phyloP scores from a whole-genome alignment of 192 early-diverging fungal genomes.

The Umbelopsis sp. region DNA sequence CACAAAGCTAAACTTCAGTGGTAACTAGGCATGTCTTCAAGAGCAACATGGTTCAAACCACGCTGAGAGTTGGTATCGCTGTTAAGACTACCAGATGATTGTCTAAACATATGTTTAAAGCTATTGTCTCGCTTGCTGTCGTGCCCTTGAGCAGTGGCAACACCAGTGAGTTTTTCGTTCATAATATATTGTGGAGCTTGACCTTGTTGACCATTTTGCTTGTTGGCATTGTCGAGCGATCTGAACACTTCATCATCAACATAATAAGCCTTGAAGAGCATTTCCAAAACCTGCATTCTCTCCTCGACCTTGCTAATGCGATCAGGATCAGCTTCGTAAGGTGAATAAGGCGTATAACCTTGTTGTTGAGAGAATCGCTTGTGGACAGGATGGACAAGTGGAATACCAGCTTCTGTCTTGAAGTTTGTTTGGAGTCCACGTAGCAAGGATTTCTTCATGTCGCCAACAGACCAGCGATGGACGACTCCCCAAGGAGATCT shows the following conservation, averaged over 20 bases:
- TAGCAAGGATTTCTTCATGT: conserved; percentile 31
- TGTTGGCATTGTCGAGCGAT: conserved; percentile 35
- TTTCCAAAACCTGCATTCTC: conserved; percentile 37
- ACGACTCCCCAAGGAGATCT: conserved; percentile 38
- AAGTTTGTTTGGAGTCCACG: conserved; percentile 37
- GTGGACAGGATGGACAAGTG: conserved; percentile 39
- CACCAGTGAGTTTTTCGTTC: conserved; percentile 10
- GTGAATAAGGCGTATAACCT: conserved; percentile 6
- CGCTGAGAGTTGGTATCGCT: conserved; percentile 29
- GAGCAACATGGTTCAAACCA: conserved; percentile 24
- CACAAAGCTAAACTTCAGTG: neutral
- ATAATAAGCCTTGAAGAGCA: conserved; percentile 41
- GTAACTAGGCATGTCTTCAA: conserved; percentile 20
- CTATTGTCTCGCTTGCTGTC: conserved; percentile 21
- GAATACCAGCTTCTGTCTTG: conserved; percentile 38
- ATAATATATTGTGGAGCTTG: neutral
- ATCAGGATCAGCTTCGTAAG: conserved; percentile 28
- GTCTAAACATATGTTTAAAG: conserved; percentile 30
- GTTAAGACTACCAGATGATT: conserved; percentile 22
- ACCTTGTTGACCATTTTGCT: neutral
- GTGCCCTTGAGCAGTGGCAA: conserved; percentile 1
- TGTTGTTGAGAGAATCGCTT: conserved; percentile 27
- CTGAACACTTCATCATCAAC: conserved; percentile 41
- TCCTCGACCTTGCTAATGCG: conserved; percentile 37
- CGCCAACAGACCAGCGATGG: conserved; percentile 36